Evolutionary conservation across 1,284 basidiomycete genomes (phyloP), one percentile per base, ranked within the genome.

Genomic region (Ustilago lituana): DNA sequence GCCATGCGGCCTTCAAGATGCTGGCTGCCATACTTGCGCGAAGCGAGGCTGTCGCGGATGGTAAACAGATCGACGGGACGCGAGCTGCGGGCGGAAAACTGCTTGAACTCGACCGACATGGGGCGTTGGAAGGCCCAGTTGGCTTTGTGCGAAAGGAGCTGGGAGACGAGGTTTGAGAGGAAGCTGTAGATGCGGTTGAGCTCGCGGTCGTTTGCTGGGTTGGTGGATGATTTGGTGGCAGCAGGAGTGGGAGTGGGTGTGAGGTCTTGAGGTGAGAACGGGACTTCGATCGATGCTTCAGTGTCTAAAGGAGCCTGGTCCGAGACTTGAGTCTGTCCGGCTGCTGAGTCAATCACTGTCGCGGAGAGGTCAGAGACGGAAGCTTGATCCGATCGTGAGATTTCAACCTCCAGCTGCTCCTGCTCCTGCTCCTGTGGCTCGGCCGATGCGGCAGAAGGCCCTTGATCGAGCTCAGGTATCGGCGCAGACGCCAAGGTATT

Each of bases 121-220:
- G 63, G 58, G 5, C 63, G 48, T 31, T 70, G 57, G 43, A 71
- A 71, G 14, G 55, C 62, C 40, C 41, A 52, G 47, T 71, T 71
- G 55, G 62, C 50, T 26, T 60, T 63, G 60, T 73, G 69, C 37
- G 65, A 63, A 12, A 73, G 50, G 14, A 68, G 56, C 26, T 57
- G 61, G 12, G 53, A 53, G 43, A 73, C 39, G 31, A 68, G 60
- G 31, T 73, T 63, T 31, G 53, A 53, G 31, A 67, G 61, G 40
- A 64, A 63, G 45, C 60, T 51, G 57, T 64, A 68, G 46, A 63
- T 58, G 27, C 55, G 48, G 29, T 61, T 55, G 38, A 68, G 51
- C 10, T 71, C 68, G 35, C 36, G 49, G 39, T 65, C 57, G 36
- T 40, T 62, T 15, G 52, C 33, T 31, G 27, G 45, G 17, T 24